These are phyloP conservation scores for Sporisorium graminicola DNA, from an alignment of 1,284 basidiomycete species.

Conservation along the genomic window DNA sequence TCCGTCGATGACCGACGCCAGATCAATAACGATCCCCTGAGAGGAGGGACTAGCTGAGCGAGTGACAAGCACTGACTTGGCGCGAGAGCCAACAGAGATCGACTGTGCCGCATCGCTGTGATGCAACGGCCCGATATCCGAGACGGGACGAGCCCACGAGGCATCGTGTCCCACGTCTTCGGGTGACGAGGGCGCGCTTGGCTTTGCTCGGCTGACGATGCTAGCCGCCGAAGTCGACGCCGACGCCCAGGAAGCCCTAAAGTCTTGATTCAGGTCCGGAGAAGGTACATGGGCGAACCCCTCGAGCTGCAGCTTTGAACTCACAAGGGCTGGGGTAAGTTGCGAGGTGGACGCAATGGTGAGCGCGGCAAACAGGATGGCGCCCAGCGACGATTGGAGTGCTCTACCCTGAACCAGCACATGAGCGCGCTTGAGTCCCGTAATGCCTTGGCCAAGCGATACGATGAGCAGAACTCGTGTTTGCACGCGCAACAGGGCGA, in stretches of 20 bases:
- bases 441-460: conserved; percentile 19
- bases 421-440: conserved; percentile 23
- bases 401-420: conserved; percentile 17
- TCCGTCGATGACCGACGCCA: conserved; percentile 7
- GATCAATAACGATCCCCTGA: conserved; percentile 22
- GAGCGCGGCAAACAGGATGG: conserved; percentile 12
- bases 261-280: conserved; percentile 13
- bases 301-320: conserved; percentile 26
- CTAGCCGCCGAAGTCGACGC: conserved; percentile 7
- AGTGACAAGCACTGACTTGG: conserved; percentile 4
- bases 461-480: conserved; percentile 24
- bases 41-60: not conserved
- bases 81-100: not conserved
- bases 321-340: conserved; percentile 23
- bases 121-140: conserved; percentile 3
- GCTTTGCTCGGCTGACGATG: conserved; percentile 1
- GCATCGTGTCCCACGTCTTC: conserved; percentile 11
- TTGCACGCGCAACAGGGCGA: conserved; percentile 21
- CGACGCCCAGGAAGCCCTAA: conserved; percentile 22
- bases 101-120: not conserved
- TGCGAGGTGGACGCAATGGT: conserved; percentile 16
- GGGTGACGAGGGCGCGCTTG: conserved; percentile 22
- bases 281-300: conserved; percentile 18
- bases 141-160: conserved; percentile 11
- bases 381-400: conserved; percentile 19